Base-by-base conservation (phyloP, 2,329 filamentous ascomycete species). In the Curvularia lunata region DNA sequence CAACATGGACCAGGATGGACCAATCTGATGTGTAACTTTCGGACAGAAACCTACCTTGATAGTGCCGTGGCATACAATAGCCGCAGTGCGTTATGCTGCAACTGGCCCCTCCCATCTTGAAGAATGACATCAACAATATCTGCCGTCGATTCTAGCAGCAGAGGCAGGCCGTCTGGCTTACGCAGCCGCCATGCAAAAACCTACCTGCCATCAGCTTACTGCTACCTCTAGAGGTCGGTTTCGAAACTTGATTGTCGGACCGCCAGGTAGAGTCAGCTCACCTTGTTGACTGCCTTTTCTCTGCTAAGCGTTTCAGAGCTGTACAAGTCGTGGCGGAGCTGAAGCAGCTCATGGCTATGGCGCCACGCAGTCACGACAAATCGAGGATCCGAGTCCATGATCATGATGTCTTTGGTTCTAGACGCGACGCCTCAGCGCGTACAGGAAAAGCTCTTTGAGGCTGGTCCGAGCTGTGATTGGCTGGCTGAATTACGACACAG, bases 121-220 rank as follows among this genome's bases (percentile, higher is more conserved):
- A 92, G 78, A 19, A 88, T 79, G 27, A 89, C 90, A 59, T 89
- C 86, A 64, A 86, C 85, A 58, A 95, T 80, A 61, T 92, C 83
- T 2, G 88, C 89, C 41, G 91, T 93, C 34, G 88, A 90, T 77
- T 94, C 91, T 52, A 94, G 85, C 76, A 92, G 83, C 78, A 94
- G 89, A 53, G 91, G 91, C 61, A 92, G 54, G 16, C 61, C 61
- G 38, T 73, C 71, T n/a, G 61, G 54, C 49, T 72, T 71, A 19
- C 73, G 64, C 21, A 63, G 47, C 45, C 71, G 62, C 74, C 74
- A 77, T 42, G 73, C 73, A 46, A 72, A 59, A 18, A 76, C 61
- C 74, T 76, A 65, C 46, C 56, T 57, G 27, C 52, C 52, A 64
- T 72, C 61, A 68, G 64, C 61, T 61, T 46, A 51, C 27, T 47